Evolutionary conservation across 2,329 filamentous ascomycete genomes (phyloP), one percentile per base, ranked within the genome.

Genomic region (Ampelomyces quisqualis): DNA sequence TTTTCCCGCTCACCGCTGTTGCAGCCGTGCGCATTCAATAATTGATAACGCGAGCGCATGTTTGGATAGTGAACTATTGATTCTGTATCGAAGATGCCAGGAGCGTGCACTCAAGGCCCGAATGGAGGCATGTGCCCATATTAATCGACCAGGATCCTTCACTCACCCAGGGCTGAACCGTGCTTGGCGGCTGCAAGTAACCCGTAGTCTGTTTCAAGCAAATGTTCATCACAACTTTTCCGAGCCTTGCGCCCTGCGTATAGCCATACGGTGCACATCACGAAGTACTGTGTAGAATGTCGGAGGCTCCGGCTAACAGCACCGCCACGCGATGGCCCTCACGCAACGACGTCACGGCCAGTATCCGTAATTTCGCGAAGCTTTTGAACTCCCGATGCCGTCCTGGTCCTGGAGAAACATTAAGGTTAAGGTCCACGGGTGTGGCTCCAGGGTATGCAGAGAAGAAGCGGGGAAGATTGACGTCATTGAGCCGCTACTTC

Each of bases 1-100:
- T n/a, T n/a, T n/a, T n/a, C n/a, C n/a, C 8, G 24, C 43, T 48
- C 39, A 45, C 45, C 41, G 45, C 45, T 38, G 22, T 33, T 41
- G 6, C 10, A 19, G 27, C 32, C 30, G 11, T 38, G 19, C 23
- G 17, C 4, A 18, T 17, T 29, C 15, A 9, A 34, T 10, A n/a
- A n/a, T 14, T 13, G 18, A 14, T 24, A 17, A 22, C 14, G 32
- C 21, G 13, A 18, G 32, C 14, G 21, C 32, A 24, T 7, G 21
- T 34, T 23, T 26, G 19, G 32, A 34, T 18, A 8, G 14, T 26
- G n/a, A 17, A 24, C 32, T 27, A 34, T 34, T 19, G 32, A 34
- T 21, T 34, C 14, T 34, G 13, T 17, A 24, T 11, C 8, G 17
- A 18, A 8, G 29, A 18, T 18, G 9, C 9, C 9, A n/a, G 15